Conservation (phyloP, 1,284 basidiomycete species). For the Porodaedalea pini region DNA sequence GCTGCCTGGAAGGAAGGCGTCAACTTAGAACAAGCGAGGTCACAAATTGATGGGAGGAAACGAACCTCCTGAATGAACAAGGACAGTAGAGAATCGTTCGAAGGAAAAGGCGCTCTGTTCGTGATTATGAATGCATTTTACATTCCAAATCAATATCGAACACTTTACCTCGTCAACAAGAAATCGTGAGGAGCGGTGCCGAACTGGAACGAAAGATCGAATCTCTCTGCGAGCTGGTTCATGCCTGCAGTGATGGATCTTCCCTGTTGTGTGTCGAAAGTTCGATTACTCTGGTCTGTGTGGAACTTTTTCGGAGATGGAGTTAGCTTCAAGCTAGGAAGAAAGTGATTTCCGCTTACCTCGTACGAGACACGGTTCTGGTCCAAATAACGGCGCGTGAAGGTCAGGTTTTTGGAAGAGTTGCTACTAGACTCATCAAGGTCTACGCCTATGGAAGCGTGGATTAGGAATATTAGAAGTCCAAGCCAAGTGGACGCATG, state of each 20-base stretch:
- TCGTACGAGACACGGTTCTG: constrained; percentile 65
- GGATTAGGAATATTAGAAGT: background rate
- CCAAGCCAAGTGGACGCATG: constrained; percentile 20
- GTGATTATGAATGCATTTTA: background rate
- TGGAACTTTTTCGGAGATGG: constrained; percentile 49
- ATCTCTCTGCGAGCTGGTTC: constrained; percentile 46
- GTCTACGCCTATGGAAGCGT: constrained; percentile 41
- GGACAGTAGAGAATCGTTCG: constrained; percentile 58
- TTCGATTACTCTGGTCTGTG: constrained; percentile 38
- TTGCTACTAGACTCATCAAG: constrained; percentile 40
- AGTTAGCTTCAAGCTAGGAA: background rate
- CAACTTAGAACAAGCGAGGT: too few relatives aligned
- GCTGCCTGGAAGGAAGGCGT: too few relatives aligned
- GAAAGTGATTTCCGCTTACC: background rate
- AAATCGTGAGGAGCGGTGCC: constrained; percentile 75
- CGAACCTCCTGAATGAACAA: constrained; percentile 56
- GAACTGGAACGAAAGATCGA: constrained; percentile 51
- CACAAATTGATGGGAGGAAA: too few relatives aligned
- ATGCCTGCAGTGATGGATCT: constrained; percentile 54
- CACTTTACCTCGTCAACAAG: constrained; percentile 50
- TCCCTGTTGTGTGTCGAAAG: constrained; percentile 58
- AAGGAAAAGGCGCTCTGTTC: constrained; percentile 59
- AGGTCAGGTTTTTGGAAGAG: constrained; percentile 45
- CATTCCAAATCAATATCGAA: background rate
- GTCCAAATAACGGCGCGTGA: constrained; percentile 70